Base-by-base conservation (phyloP, 768 basidiomycete genomes). In the Boletus huronensis region DNA sequence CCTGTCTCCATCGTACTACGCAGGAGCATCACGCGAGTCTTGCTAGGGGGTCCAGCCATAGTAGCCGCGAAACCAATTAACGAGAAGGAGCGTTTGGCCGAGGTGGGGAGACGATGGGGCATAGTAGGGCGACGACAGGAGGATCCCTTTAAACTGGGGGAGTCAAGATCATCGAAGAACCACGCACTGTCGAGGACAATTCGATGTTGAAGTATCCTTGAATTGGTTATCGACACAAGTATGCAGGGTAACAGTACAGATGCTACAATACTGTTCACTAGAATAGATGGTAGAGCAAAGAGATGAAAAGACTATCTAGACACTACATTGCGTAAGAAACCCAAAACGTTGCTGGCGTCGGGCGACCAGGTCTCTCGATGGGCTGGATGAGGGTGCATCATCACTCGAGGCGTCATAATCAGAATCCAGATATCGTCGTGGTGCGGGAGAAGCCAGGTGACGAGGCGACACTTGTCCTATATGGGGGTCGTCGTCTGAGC, bases 381-480 rank as follows among this genome's bases (percentile, higher is more conserved):
- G 82, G 55, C 82, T 83, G 25, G 70, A 70, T 16, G 73, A 72
- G 2, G 60, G 68, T 16, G 74, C 75, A 61, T 82, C 82, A 61
- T 83, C 82, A 61, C 79, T 79, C 5, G 73, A 70, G 1, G 70
- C 69, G 51, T 79, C 75, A 31, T 70, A 67, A 50, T 75, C 67
- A 19, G 53, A 57, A 31, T 50, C 61, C 56, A 70, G 65, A 21
- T 67, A 58, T 38, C 78, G 77, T 34, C 76, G 80, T 39, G 79
- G 68, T 21, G 74, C 77, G 6, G 87, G 85, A 8, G 87, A 90
- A 36, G 82, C 79, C 31, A 88, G 68, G 60, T 83, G 83, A 55
- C 80, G 79, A n/a, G 87, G 85, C 0, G 84, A 87, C 17, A 87
- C 83, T 66, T 87, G 84, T 0, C 85, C 85, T 26, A 81, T 55